Evolutionary conservation across 768 basidiomycete species (phyloP).

Genomic region (Collybiopsis luxurians): DNA sequence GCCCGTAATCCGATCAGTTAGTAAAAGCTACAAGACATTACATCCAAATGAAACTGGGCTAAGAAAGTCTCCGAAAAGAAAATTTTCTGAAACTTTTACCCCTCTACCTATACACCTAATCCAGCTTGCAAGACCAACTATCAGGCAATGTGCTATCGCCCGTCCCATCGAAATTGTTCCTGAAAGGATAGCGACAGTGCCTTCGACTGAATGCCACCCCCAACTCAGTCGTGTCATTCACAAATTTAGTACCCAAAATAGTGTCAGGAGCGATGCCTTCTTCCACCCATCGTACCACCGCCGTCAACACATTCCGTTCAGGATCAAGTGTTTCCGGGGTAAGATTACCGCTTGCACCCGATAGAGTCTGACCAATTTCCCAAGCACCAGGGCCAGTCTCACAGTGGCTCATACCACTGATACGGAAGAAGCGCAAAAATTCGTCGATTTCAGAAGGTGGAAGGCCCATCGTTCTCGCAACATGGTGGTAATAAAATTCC

Average conservation of each 20-base stretch:
- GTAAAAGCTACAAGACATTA: too few species aligned
- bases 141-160: not conserved
- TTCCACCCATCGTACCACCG: constrained; percentile 1
- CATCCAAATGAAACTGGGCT: too few species aligned
- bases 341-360: not conserved
- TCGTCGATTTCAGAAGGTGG: constrained; percentile 13
- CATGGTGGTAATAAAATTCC: constrained; percentile 11
- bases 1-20: too few species aligned
- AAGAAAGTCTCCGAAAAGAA: too few species aligned
- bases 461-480: constrained; percentile 13
- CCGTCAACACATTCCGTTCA: not conserved
- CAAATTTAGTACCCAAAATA: not conserved
- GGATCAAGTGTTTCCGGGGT: not conserved
- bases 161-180: not conserved
- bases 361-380: constrained; percentile 10
- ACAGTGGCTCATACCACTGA: constrained; percentile 20
- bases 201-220: not conserved
- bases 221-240: not conserved
- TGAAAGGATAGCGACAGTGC: not conserved
- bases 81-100: too few species aligned
- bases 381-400: constrained; percentile 11
- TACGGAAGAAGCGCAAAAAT: too few species aligned
- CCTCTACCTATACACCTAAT: too few species aligned
- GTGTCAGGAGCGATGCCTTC: not conserved
- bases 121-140: not conserved